Base-by-base conservation (phyloP, 2,329 filamentous ascomycete species). In the Penicillium frequentans region DNA sequence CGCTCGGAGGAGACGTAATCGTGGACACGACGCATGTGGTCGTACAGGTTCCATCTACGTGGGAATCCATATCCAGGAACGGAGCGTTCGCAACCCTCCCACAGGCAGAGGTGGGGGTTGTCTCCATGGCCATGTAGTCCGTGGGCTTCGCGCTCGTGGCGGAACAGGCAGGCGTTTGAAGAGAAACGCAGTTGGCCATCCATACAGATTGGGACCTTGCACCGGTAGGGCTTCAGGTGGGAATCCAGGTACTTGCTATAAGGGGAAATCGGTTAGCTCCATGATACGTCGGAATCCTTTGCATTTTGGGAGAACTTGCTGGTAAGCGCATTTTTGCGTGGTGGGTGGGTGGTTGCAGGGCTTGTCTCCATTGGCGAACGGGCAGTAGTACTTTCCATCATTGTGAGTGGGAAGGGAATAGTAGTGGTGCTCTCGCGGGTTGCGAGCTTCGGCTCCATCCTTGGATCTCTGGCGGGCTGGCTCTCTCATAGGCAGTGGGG, bases 271-370 rank as follows among this genome's bases (percentile, higher is more conserved):
- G 65, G 68, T 61, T 66, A 66, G 64, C 27, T 54, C 23, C 24
- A 39, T 33, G 27, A 42, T 49, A 16, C 5, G 11, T 51, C 11
- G 2, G 43, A 59, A 65, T 58, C 24, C n/a, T 11, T 37, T 7
- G 37, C 6, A 42, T 6, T 5, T 23, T 23, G 19, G 48, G 53
- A 49, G 23, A 24, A 79, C 91, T 85, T 88, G 96, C 93, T 97
- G 93, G 73, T 97, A 98, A 79, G 96, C 96, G 87, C 93, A 97
- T 85, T 97, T 97, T 68, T 98, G 90, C 81, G 96, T 95, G 71
- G 96, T 95, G 42, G 93, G 86, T 79, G 90, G 90, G 86, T 97
- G 93, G 75, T 85, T 90, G 84, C 93, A 98, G 70, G 87, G 82
- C 50, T 84, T 79, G 56, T 82, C 79, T 67, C 86, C 89, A 54